Evolutionary conservation across 2,329 filamentous ascomycete species (phyloP).

Genomic region (Epichloe brachyelytri): DNA sequence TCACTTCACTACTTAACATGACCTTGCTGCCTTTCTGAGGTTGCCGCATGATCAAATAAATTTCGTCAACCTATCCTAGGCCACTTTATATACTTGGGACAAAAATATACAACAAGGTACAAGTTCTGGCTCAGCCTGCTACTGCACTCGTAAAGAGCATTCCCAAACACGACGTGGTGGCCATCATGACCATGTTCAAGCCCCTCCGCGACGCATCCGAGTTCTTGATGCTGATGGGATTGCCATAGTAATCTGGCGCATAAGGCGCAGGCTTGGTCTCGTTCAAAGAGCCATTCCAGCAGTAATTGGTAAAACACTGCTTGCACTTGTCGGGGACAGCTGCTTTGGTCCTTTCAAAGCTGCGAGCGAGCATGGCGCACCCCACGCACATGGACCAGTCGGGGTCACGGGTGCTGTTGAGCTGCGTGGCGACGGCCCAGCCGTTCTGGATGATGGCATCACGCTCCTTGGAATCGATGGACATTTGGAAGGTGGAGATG

Average conservation of each 20-base stretch:
- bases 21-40: no score
- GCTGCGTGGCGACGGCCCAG: conserved; percentile 70
- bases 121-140: no score
- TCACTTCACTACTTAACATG: no score
- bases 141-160: no score
- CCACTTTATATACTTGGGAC: no score
- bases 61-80: no score
- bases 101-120: no score
- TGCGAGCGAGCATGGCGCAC: conserved; percentile 73
- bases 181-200: conserved; percentile 2
- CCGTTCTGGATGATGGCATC: conserved; percentile 78
- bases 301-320: conserved; percentile 69
- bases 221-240: conserved; percentile 14
- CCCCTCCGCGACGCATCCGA: conserved; percentile 5
- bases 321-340: conserved; percentile 58
- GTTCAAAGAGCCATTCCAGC: conserved; percentile 72
- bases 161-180: conserved; percentile 1
- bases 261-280: conserved; percentile 22
- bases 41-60: no score
- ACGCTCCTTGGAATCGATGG: conserved; percentile 52
- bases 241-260: conserved; percentile 15
- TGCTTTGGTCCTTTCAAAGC: conserved; percentile 57
- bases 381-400: conserved; percentile 76
- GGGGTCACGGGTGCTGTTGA: conserved; percentile 60
- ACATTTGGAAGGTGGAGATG: conserved; percentile 60